A percentile compares a stretch with the other conserved stretches of the same genome.
phyloP scores from a whole-genome alignment of 768 basidiomycete species.

The Macrocybe gigantea region DNA sequence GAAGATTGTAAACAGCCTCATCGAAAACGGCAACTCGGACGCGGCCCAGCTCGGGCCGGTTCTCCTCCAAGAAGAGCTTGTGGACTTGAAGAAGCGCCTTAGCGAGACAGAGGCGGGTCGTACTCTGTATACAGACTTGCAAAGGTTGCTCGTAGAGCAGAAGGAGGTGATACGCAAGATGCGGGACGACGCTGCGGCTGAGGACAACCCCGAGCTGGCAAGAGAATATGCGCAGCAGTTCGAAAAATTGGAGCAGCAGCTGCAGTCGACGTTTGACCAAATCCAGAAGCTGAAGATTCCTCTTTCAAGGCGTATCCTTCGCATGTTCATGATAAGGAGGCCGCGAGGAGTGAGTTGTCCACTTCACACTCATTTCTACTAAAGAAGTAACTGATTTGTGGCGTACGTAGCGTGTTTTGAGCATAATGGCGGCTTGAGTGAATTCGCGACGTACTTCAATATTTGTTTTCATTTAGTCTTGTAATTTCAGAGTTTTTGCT shows the following conservation, averaged over 20 bases:
- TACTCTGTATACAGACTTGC: slow-evolving; percentile 17
- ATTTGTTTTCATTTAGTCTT: too few relatives aligned
- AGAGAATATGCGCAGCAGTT: slow-evolving; percentile 11
- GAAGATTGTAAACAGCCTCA: slow-evolving; percentile 10
- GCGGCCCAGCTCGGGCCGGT: slow-evolving; percentile 6
- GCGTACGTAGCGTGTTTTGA: too few relatives aligned
- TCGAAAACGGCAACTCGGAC: neutral
- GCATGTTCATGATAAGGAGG: slow-evolving; percentile 11
- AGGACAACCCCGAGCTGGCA: slow-evolving; percentile 7
- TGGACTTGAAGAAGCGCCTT: neutral
- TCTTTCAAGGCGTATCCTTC: slow-evolving; percentile 11
- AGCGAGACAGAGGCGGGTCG: slow-evolving; percentile 5
- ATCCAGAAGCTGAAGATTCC: slow-evolving; percentile 19
- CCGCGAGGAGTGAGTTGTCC: slow-evolving; percentile 9
- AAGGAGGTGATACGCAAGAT: slow-evolving; percentile 14
- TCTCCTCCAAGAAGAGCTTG: slow-evolving; percentile 2
- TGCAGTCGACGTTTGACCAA: slow-evolving; percentile 15
- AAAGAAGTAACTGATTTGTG: too few relatives aligned
- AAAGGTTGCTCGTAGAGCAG: slow-evolving; percentile 19
- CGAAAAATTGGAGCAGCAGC: slow-evolving; percentile 13
- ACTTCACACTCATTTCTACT: too few relatives aligned
- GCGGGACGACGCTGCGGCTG: slow-evolving; percentile 6
- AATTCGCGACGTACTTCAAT: too few relatives aligned
- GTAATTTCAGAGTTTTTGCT: too few relatives aligned
- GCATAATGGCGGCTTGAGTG: too few relatives aligned